Conservation (phyloP, 202 grass and related monocot genomes). For the Sporobolus alterniflorus region DNA sequence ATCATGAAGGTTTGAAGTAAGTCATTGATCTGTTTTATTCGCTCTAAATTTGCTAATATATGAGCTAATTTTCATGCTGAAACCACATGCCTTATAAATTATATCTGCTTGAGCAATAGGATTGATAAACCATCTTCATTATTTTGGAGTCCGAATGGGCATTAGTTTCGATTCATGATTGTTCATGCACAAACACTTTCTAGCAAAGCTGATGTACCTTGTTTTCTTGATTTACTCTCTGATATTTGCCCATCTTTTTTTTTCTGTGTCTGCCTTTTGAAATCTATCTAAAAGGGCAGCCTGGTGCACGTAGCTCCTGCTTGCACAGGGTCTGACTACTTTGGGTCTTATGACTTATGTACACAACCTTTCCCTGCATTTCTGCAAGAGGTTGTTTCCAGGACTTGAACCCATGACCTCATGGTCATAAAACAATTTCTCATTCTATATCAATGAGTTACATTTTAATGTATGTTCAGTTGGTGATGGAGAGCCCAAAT, state of each 20-base stretch:
- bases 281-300: conserved; percentile 25
- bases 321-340: no score
- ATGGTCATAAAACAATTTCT: neutral
- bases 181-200: neutral
- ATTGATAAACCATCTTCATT: neutral
- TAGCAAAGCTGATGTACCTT: neutral
- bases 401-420: no score
- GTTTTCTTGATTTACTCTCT: conserved; percentile 5
- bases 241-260: neutral
- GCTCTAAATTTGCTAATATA: conserved; percentile 12
- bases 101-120: neutral
- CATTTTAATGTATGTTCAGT: conserved; percentile 8
- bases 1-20: conserved; percentile 97
- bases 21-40: conserved; percentile 34
- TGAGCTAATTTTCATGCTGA: neutral
- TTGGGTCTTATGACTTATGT: no score
- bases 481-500: neutral
- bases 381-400: no score
- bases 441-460: conserved; percentile 5
- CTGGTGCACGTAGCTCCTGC: no score
- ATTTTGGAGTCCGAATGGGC: neutral
- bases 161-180: neutral
- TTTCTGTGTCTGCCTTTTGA: neutral
- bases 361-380: no score
- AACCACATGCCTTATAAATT: neutral